Evolutionary conservation across 768 basidiomycete species (phyloP), one percentile per base, ranked within the genome.

Genomic region (Hygrocybe punicea): DNA sequence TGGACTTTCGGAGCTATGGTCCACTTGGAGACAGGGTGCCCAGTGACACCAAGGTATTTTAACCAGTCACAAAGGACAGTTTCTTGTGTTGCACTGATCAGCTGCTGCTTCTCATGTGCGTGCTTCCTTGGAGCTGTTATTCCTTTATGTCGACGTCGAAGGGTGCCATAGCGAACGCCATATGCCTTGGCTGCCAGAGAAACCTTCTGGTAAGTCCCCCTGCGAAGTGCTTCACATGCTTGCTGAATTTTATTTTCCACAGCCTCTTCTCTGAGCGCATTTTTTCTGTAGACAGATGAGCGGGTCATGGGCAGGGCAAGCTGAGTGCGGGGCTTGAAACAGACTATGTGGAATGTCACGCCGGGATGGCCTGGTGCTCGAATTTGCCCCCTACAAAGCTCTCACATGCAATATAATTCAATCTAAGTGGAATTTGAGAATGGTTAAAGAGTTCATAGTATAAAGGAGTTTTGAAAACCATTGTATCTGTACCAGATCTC

Each of bases 31-130:
- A 39, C n/a, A 14, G 62, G 62, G 13, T 58, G 53, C 6, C 58
- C 51, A n/a, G 45, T 45, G 10, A 23, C 33, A 17, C 51, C 55
- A 11, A 58, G 57, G 19, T 62, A 49, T 1, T 47, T 52, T 6
- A 63, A 33, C 63, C 64, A 65, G n/a, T 62, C 59, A 23, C 44
- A 24, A 2, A 65, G 25, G 11, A 50, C 48, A n/a, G 17, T 3
- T 40, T 64, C 59, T 55, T 62, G 25, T 2, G 14, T 17, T 2
- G n/a, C 34, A 11, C 39, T 58, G 39, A 65, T 58, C 9, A 54
- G 56, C 49, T 54, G 50, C 24, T 57, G 56, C 2, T 13, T 29
- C 4, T 21, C 10, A 48, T 63, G 64, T 29, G 55, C 58, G 4
- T 23, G 48, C 10, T 14, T 17, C 19, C 36, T 34, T 4, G 35